Evolutionary conservation across 108 stramenopile species (phyloP), one percentile per base, ranked within the genome.

Genomic region (Nitzschia sp.): DNA sequence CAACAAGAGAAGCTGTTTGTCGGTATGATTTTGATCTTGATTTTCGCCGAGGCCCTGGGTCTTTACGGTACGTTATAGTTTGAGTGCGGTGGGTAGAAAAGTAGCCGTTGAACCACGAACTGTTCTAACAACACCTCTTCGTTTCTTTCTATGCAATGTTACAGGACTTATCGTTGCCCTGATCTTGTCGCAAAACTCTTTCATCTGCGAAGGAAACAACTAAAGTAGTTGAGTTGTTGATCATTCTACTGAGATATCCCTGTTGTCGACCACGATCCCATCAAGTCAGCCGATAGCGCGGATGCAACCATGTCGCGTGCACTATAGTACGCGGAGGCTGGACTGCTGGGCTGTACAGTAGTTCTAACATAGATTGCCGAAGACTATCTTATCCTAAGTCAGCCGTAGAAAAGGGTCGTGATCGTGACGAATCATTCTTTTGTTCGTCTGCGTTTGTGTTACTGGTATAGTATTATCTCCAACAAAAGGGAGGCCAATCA

Each of bases 41-140:
- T 99, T 91, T 99, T 99, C 86, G 96, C 96, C 19, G 98, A 99
- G 88, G 97, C 97, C 54, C 84, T 99, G 58, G 97, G 94, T 60
- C 94, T 99, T 49, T 99, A 98, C 84, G 98, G 98, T 81, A 70
- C 57, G 69, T 70, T 4, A 9, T 42, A 13, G 9, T 42, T 25
- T 5, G 8, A 9, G 0, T 32, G 31, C 9, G 15, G 27, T 17
- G n/a, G 27, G 28, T 8, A 28, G 26, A 17, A 13, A 30, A 0
- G 9, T 27, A 8, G 5, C 27, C 28, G n/a, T 59, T 54, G 26
- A 23, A 54, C 54, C 15, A 26, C 13, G 18, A 28, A n/a, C 58
- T 33, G 32, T 33, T 21, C 17, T 59, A 36, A 4, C 23, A 15
- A 25, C 13, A 13, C 38, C 13, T 42, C 38, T 42, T 42, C 9